A percentile compares a stretch with the other conserved stretches of the same genome.
phyloP scores from a whole-genome alignment of 2,329 filamentous ascomycete genomes.

The Aspergillus sp. region DNA sequence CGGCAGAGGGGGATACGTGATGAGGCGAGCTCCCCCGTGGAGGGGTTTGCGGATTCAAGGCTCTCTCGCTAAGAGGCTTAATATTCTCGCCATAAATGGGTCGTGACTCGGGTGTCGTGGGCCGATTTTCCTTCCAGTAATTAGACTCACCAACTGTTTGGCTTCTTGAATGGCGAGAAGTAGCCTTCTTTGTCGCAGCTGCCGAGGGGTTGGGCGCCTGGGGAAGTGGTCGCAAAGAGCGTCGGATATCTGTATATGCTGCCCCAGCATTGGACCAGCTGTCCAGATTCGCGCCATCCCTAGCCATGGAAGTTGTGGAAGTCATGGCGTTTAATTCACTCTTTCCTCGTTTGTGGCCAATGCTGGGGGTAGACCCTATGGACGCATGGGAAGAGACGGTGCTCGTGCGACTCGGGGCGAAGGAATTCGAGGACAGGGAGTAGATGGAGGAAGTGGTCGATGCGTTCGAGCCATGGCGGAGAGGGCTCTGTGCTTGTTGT shows the following conservation, averaged over 20 bases:
- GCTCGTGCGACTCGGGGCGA: constrained; percentile 57
- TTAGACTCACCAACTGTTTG: constrained; percentile 59
- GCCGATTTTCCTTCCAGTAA: constrained; percentile 27
- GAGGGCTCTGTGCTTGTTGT: constrained; percentile 42
- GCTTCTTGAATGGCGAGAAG: constrained; percentile 48
- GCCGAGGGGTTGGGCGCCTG: constrained; percentile 56
- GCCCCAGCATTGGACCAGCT: constrained; percentile 49
- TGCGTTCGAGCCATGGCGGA: constrained; percentile 51
- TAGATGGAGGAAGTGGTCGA: constrained; percentile 52
- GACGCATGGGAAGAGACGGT: constrained; percentile 71
- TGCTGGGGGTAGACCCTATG: constrained; percentile 46
- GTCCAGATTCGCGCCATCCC: constrained; percentile 14
- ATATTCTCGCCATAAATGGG: constrained; percentile 25
- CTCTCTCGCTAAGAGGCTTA: constrained; percentile 16
- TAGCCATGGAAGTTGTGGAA: constrained; percentile 24
- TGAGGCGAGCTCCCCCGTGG: constrained; percentile 16
- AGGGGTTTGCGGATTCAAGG: constrained; percentile 18
- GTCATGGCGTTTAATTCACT: constrained; percentile 64
- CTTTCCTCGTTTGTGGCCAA: constrained; percentile 66
- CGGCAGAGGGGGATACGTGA: constrained; percentile 18
- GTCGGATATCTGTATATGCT: constrained; percentile 67
- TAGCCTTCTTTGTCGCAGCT: constrained; percentile 26
- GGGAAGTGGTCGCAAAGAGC: constrained; percentile 70
- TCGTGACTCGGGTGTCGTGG: constrained; percentile 27
- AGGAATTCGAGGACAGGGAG: constrained; percentile 45